A percentile compares a stretch with the other conserved stretches of the same genome.
Conservation (phyloP, 2,329 filamentous ascomycete species). For the Pseudocercospora vitis region DNA sequence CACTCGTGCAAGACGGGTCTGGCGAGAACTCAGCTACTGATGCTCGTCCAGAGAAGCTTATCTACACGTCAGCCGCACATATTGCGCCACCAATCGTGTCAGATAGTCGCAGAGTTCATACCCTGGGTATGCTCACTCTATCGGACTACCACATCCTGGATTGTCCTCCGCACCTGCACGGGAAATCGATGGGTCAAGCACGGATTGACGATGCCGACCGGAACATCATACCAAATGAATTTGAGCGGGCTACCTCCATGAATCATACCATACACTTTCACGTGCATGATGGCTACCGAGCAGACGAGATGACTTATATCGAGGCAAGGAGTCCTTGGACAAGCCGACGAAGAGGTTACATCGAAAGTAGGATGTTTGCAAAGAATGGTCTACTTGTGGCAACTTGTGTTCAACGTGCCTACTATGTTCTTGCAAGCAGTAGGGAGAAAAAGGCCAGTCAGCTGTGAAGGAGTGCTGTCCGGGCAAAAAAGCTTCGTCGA, state of each 20-base stretch:
- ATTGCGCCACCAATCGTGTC: slow-evolving; percentile 12
- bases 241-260: slow-evolving; percentile 17
- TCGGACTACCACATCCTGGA: slow-evolving; percentile 25
- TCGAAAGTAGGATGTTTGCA: slow-evolving; percentile 68
- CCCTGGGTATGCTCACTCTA: slow-evolving; percentile 20
- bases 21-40: neutral
- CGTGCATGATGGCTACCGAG: slow-evolving; percentile 44
- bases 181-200: slow-evolving; percentile 10
- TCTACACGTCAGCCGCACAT: slow-evolving; percentile 18
- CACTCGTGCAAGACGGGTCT: slow-evolving; percentile 6
- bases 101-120: slow-evolving; percentile 7
- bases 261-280: slow-evolving; percentile 60
- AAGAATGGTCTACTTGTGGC: slow-evolving; percentile 69
- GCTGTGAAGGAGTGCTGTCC: neutral
- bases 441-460: neutral
- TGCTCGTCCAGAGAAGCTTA: slow-evolving; percentile 8
- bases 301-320: slow-evolving; percentile 68
- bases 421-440: slow-evolving; percentile 15
- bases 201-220: slow-evolving; percentile 12
- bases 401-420: slow-evolving; percentile 71
- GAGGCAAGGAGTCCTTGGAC: slow-evolving; percentile 77
- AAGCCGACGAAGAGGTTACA: slow-evolving; percentile 69
- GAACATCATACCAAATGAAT: slow-evolving; percentile 5
- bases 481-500: neutral
- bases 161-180: slow-evolving; percentile 19